These are phyloP conservation scores for Aspergillus sp. DNA, from an alignment of 2,329 filamentous ascomycete species.

Conservation along the genomic window DNA sequence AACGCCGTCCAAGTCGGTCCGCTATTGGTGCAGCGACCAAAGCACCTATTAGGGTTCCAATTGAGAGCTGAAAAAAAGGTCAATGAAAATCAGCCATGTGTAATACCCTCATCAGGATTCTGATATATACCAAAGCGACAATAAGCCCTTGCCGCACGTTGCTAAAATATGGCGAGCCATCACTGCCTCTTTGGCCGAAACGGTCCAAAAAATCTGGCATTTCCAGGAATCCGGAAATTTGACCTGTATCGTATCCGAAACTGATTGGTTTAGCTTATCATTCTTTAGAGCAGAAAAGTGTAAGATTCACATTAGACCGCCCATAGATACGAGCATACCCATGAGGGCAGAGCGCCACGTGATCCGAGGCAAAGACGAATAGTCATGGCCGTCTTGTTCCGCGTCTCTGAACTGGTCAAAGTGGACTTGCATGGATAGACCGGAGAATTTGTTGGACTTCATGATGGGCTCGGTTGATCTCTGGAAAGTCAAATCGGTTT, in stretches of 20 bases:
- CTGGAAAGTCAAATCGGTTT: not conserved
- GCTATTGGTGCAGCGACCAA: conserved; percentile 34
- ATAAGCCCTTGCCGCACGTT: conserved; percentile 37
- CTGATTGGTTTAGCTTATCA: not conserved
- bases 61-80: conserved; percentile 26
- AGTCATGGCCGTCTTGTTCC: not conserved
- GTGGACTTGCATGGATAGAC: not conserved
- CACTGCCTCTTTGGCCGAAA: conserved; percentile 24
- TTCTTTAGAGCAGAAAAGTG: not conserved
- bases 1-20: conserved; percentile 36
- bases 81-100: not conserved
- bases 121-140: conserved; percentile 28
- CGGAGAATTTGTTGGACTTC: not conserved
- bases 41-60: conserved; percentile 38
- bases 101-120: not conserved
- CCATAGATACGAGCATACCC: conserved; percentile 38
- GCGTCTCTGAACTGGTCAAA: not conserved
- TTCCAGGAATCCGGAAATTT: conserved; percentile 37
- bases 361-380: conserved; percentile 11
- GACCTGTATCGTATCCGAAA: conserved; percentile 37
- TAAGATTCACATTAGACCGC: conserved; percentile 27
- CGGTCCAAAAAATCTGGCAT: conserved; percentile 35
- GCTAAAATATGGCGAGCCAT: conserved; percentile 30
- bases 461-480: not conserved
- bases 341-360: conserved; percentile 28